These are phyloP conservation scores for Alternaria burnsii DNA, from an alignment of 2,329 filamentous ascomycete species.

Conservation along the genomic window DNA sequence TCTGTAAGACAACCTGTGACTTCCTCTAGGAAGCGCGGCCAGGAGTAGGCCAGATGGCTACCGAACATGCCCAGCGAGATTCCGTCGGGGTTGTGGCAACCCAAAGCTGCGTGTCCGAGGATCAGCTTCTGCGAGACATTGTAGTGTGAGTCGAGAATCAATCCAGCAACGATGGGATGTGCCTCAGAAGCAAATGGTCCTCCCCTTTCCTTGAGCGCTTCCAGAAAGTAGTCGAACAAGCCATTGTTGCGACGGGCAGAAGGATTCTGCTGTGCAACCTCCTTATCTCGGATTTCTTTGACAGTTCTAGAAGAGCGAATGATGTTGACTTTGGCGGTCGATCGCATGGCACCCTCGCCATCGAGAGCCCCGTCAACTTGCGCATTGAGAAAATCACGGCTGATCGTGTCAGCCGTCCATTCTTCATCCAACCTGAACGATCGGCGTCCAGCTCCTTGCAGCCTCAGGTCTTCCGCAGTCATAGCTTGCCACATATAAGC, in stretches of 20 bases:
- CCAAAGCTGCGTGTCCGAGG: constrained; percentile 37
- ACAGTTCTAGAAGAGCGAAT: constrained; percentile 36
- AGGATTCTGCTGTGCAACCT: constrained; percentile 34
- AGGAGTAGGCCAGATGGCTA: constrained; percentile 40
- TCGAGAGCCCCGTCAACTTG: constrained; percentile 17
- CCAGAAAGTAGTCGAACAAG: constrained; percentile 34
- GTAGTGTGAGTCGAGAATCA: constrained; percentile 45
- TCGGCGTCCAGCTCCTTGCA: constrained; percentile 36
- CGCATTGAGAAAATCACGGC: constrained; percentile 31
- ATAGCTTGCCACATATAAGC: constrained; percentile 50
- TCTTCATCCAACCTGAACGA: constrained; percentile 46
- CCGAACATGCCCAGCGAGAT: constrained; percentile 40
- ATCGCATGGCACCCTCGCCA: constrained; percentile 30
- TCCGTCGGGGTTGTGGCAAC: constrained; percentile 35
- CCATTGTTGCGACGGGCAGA: constrained; percentile 17
- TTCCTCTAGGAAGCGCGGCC: constrained; percentile 44
- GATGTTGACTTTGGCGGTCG: constrained; percentile 39
- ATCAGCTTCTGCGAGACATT: constrained; percentile 29
- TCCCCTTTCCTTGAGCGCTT: constrained; percentile 34
- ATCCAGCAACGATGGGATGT: constrained; percentile 40
- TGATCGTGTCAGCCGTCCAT: constrained; percentile 37
- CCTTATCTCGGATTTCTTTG: constrained; percentile 29
- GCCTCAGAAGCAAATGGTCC: constrained; percentile 60
- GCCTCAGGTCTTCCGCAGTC: constrained; percentile 44
- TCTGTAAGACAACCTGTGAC: constrained; percentile 46